A percentile compares a stretch with the other conserved stretches of the same genome.
Conservation (phyloP, 2,329 filamentous ascomycete genomes). For the Penicillium sp. region DNA sequence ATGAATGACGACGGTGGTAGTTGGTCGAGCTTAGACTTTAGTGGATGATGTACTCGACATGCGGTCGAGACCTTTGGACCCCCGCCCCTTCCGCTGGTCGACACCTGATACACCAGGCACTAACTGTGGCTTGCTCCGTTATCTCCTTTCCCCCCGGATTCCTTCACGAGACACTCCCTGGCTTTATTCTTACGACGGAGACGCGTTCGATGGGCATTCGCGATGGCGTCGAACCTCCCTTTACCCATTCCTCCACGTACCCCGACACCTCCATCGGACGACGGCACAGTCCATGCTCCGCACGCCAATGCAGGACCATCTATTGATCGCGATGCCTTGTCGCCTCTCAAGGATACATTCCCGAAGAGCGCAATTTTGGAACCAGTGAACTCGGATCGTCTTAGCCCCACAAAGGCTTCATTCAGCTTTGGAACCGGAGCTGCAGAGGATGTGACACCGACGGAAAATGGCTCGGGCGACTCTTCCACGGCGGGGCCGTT, state of each 20-base stretch:
- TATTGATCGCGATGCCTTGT: constrained; percentile 49
- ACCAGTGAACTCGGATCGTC: constrained; percentile 21
- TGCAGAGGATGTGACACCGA: constrained; percentile 25
- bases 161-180: neutral
- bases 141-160: constrained; percentile 16
- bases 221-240: constrained; percentile 60
- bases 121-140: constrained; percentile 5
- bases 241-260: constrained; percentile 62
- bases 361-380: constrained; percentile 24
- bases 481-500: constrained; percentile 62
- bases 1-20: constrained; percentile 27
- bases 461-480: constrained; percentile 31
- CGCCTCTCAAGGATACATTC: constrained; percentile 45
- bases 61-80: constrained; percentile 15
- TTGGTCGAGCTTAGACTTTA: constrained; percentile 4
- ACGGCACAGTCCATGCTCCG: constrained; percentile 30
- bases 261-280: constrained; percentile 62
- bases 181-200: constrained; percentile 8
- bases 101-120: constrained; percentile 14
- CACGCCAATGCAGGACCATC: constrained; percentile 26
- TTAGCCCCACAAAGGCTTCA: constrained; percentile 36
- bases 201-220: constrained; percentile 10
- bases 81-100: constrained; percentile 18
- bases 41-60: constrained; percentile 28
- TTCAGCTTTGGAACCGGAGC: constrained; percentile 34